Evolutionary conservation across 495 filamentous ascomycete species (phyloP), one percentile per base, ranked within the genome.

Genomic region (Platismatia glauca): DNA sequence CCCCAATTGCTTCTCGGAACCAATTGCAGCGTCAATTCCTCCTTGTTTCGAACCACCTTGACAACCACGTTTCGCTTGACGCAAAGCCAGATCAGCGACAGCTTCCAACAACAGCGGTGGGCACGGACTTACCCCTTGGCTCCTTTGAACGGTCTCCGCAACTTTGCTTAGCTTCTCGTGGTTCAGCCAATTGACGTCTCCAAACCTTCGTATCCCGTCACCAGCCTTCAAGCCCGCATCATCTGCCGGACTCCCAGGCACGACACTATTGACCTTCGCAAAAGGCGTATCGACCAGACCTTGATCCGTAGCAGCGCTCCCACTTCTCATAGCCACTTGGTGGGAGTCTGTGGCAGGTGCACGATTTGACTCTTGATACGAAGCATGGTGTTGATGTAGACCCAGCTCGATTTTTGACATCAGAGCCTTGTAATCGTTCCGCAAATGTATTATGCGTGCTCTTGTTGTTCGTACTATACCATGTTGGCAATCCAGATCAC

Each of bases 401-500:
- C 84, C 85, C 64, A 82, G 83, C 74, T 97, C 95, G 67, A 97
- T 86, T 50, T 81, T 73, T 58, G 72, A 75, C 89, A 97, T 96
- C 43, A 96, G 74, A 22, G 84, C 84, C 72, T 97, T 97, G 74
- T 94, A 91, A 75, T 99, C 95, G 71, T 96, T 97, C 61, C 86
- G 85, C 35, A 97, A 82, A 67, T 84, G 82, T 55, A 97, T 95
- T 57, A 97, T 97, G 35, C 90, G 86, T 9, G 91, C 81, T 69
- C 95, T 79, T 20, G 92, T 96, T 13, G 89, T 95, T 50, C 95
- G 89, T 69, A 99, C 90, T 95, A 68, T 43, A 41, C 18, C 58
- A 33, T 29, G 31, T 70, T 65, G 70, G 65, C 52, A 43, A 59
- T 7, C 41, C 27, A 33, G 55, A 57, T 37, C 48, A 39, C 44